Evolutionary conservation across 371 early-diverging fungal species (phyloP).

Genomic region (Mortierella sp.): DNA sequence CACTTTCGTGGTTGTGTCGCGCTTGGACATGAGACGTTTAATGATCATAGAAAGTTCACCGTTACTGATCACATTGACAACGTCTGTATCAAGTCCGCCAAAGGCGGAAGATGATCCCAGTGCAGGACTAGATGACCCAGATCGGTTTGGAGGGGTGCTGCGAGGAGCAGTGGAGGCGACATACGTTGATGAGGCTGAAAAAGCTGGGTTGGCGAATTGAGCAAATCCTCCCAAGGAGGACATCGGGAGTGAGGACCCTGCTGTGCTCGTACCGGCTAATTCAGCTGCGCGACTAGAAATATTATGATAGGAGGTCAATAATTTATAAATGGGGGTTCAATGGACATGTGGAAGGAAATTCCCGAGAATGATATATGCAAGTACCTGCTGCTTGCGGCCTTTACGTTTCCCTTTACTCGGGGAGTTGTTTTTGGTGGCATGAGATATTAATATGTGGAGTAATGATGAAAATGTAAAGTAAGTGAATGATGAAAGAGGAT

Average conservation of each 20-base stretch:
- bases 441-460: background rate
- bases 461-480: slow-evolving; percentile 9
- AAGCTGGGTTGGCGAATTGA: slow-evolving; percentile 65
- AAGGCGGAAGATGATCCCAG: slow-evolving; percentile 21
- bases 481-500: background rate
- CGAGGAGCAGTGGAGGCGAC: slow-evolving; percentile 46
- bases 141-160: slow-evolving; percentile 28
- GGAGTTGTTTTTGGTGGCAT: slow-evolving; percentile 64
- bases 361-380: background rate
- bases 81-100: slow-evolving; percentile 34
- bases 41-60: slow-evolving; percentile 72
- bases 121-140: slow-evolving; percentile 48
- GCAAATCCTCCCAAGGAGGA: slow-evolving; percentile 74
- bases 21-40: slow-evolving; percentile 71
- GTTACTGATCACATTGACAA: slow-evolving; percentile 34
- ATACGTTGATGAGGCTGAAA: slow-evolving; percentile 47
- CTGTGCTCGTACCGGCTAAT: slow-evolving; percentile 57
- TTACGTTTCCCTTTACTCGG: slow-evolving; percentile 74
- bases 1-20: slow-evolving; percentile 75
- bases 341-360: background rate
- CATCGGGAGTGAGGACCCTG: slow-evolving; percentile 61
- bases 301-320: background rate
- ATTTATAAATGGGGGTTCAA: background rate
- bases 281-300: slow-evolving; percentile 78
- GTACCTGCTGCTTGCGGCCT: slow-evolving; percentile 83